Percentiles rank a stretch among this genome's conserved stretches.
Evolutionary conservation across 805 yeast genomes (phyloP).

Genomic region (Barnettozyma californica): DNA sequence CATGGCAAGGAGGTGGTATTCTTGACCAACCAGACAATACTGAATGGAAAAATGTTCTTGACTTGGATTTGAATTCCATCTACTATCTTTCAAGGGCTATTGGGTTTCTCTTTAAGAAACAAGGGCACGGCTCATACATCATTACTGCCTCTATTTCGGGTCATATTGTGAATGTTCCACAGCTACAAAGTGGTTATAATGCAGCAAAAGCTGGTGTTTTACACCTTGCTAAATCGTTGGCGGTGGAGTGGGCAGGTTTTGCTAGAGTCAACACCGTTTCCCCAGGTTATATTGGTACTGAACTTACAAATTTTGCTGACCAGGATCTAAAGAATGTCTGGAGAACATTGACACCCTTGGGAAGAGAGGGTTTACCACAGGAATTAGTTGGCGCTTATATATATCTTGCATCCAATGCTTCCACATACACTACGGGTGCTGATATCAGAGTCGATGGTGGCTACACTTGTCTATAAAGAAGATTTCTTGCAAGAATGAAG

Average conservation of each 20-base stretch:
- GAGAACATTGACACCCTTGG: conserved; percentile 55
- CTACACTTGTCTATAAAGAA: conserved; percentile 32
- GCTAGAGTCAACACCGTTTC: conserved; percentile 82
- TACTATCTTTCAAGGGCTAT: conserved; percentile 74
- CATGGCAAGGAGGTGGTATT: conserved; percentile 68
- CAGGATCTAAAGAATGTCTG: conserved; percentile 40
- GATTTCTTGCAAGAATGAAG: too few species aligned
- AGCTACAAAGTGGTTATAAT: conserved; percentile 80
- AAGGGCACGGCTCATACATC: conserved; percentile 73
- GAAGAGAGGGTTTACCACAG: conserved; percentile 67
- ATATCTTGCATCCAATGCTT: conserved; percentile 76
- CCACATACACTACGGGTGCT: conserved; percentile 73
- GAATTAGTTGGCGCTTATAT: conserved; percentile 79
- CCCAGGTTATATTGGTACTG: conserved; percentile 82
- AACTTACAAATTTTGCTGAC: conserved; percentile 49
- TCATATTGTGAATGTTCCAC: conserved; percentile 82
- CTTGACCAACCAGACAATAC: conserved; percentile 38
- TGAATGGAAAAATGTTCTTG: conserved; percentile 69
- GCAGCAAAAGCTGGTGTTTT: conserved; percentile 82
- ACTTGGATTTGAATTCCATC: conserved; percentile 73
- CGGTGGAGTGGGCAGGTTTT: conserved; percentile 82
- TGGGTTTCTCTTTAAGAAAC: conserved; percentile 68
- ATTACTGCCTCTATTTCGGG: conserved; percentile 90
- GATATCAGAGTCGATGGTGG: conserved; percentile 83
- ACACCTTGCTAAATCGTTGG: conserved; percentile 71